Evolutionary conservation across 2,329 filamentous ascomycete genomes (phyloP), one percentile per base, ranked within the genome.

Genomic region (Nothophoma quercina): DNA sequence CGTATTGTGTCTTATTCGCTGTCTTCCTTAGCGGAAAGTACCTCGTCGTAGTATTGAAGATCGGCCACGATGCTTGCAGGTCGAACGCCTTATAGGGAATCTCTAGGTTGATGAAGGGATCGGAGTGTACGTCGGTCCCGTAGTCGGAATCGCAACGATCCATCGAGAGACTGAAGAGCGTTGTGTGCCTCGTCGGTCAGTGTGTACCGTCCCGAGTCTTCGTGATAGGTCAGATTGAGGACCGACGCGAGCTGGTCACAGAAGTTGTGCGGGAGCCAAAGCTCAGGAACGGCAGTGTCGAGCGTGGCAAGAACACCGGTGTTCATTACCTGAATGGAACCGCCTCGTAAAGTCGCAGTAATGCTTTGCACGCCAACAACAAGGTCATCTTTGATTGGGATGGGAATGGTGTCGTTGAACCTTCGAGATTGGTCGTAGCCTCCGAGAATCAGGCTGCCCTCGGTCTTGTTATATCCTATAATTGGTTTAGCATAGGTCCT

Each of bases 191-290:
- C 80, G 39, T 84, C 77, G 25, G 83, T 78, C 40, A 90, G 80
- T 0, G 85, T 79, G 64, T 91, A 91, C 0, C 90, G 70, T 8
- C 85, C 79, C 9, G 87, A 81, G 1, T 81, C 81, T 36, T 79
- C 81, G 69, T 90, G 86, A 69, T 86, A 89, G 1, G 80, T 83
- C 29, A 92, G 76, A 40, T 86, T 86, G 46, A 91, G 81, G 1
- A 81, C 81, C 1, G 77, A 57, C 30, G 88, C 88, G 61, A 91
- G 90, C 3, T 79, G 78, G 42, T 86, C 78, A 69, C 88, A 91
- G 12, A 88, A 77, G 23, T 74, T 70, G 5, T 70, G 21, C 0
- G 80, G 80, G 5, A 82, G 68, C 75, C 78, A 82, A 3, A 82
- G 68, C 44, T 81, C 73, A 4, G 80, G 71, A 0, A 81, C n/a